Evolutionary conservation across 768 basidiomycete species (phyloP), one percentile per base, ranked within the genome.

Genomic region (Atractiella rhizophila): DNA sequence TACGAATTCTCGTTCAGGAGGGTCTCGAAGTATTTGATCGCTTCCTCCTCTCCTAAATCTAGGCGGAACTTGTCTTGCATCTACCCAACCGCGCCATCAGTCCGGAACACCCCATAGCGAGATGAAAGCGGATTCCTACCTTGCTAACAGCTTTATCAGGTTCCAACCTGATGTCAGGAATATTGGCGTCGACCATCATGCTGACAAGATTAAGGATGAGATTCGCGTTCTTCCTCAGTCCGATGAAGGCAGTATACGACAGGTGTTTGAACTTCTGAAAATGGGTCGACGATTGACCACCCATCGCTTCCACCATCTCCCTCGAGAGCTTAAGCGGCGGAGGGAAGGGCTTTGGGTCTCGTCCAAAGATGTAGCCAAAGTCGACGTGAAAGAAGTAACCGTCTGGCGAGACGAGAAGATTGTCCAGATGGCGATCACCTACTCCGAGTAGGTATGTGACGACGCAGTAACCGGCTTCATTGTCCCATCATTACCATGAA

Each of bases 261-360:
- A 85, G 76, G 51, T 72, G 76, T 60, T 94, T 85, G 71, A 98
- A 98, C 24, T 86, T 75, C 20, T 74, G 70, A 58, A 94, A 94
- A 57, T 96, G 88, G n/a, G 76, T 69, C 5, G 85, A 88, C 53
- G 78, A 71, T 1, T 80, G 74, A 10, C 91, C 88, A n/a, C 91
- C 91, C 85, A 98, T 88, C 10, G 80, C 88, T 56, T 98, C 91
- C 0, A 96, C 82, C 91, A 96, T 98, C 56, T 96, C 91, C 54
- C 88, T 86, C 61, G 86, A 94, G 29, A 98, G 79, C 57, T 98
- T 98, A 49, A 96, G 86, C 11, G 85, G 80, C 5, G 91, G 91
- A 2, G 91, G 86, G 56, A 86, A 88, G 0, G 85, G 82, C 54
- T 98, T 96, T 0, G 91, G 91, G 56, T 96, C 91, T 2, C 85